Conservation (phyloP, 164 flowering plant species). For the Magnolia sinica region DNA sequence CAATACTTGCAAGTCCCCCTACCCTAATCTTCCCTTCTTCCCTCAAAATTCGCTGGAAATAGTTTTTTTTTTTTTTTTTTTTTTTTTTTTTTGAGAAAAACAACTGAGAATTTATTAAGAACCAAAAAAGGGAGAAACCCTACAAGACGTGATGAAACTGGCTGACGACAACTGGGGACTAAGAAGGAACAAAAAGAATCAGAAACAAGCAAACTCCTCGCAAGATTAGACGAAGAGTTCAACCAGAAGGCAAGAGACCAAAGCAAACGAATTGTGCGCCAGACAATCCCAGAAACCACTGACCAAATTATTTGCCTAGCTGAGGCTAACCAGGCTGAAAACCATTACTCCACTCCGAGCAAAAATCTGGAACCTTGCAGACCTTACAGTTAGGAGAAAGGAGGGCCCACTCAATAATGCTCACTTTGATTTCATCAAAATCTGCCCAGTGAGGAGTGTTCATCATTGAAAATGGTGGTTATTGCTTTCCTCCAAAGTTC, state of each 20-base stretch:
- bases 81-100: background rate
- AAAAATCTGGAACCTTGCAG: background rate
- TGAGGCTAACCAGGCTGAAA: background rate
- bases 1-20: background rate
- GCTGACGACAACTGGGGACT: background rate
- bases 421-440: too few relatives aligned
- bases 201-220: background rate
- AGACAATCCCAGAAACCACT: background rate
- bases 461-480: background rate
- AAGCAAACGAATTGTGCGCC: background rate
- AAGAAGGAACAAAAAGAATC: background rate
- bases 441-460: background rate
- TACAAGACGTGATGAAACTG: background rate
- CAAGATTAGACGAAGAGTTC: background rate
- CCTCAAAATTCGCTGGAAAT: background rate
- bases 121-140: background rate
- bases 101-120: background rate
- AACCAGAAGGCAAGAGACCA: background rate
- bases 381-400: background rate
- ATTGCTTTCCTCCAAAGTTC: background rate
- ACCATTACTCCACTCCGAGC: background rate
- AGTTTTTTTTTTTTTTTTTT: too few relatives aligned
- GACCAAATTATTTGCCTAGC: background rate
- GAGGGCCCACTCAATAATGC: background rate
- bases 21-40: background rate